Evolutionary conservation across 176 grass and related monocot genomes (phyloP).

Genomic region (Avena sativa): DNA sequence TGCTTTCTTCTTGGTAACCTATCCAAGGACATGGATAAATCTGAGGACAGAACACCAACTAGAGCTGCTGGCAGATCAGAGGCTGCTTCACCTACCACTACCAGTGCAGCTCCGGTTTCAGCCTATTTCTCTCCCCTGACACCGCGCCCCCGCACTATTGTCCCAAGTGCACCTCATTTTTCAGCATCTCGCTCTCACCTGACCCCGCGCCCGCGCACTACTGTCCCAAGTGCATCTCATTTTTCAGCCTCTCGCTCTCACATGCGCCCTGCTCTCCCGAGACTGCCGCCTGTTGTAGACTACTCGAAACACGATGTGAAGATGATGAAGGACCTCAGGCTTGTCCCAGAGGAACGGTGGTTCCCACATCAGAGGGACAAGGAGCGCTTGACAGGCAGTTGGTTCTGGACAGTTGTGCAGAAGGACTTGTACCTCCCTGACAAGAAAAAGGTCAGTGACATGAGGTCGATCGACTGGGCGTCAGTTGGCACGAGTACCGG

Average conservation of each 20-base stretch:
- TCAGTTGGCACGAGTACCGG: not conserved
- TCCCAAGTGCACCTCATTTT: not conserved
- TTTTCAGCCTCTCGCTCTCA: not conserved
- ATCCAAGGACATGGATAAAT: not conserved
- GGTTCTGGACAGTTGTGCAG: constrained; percentile 12
- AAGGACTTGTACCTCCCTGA: not conserved
- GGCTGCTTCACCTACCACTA: not conserved
- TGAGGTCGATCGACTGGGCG: not conserved
- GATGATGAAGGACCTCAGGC: constrained; percentile 6
- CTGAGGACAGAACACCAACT: not conserved
- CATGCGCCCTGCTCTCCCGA: not conserved
- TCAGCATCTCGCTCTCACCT: not conserved
- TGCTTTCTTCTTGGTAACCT: not conserved
- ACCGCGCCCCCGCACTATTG: too few species aligned
- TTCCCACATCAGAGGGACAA: not conserved
- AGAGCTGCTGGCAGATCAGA: not conserved
- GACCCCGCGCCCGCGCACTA: not conserved
- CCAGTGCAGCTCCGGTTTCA: not conserved
- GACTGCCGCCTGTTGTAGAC: not conserved
- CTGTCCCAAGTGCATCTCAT: not conserved
- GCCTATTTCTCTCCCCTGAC: too few species aligned
- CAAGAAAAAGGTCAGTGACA: not conserved
- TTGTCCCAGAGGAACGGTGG: not conserved
- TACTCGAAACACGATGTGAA: not conserved
- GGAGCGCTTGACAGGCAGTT: not conserved